These are phyloP conservation scores for Daldinia sp. DNA, from an alignment of 2,329 filamentous ascomycete genomes.

Conservation along the genomic window DNA sequence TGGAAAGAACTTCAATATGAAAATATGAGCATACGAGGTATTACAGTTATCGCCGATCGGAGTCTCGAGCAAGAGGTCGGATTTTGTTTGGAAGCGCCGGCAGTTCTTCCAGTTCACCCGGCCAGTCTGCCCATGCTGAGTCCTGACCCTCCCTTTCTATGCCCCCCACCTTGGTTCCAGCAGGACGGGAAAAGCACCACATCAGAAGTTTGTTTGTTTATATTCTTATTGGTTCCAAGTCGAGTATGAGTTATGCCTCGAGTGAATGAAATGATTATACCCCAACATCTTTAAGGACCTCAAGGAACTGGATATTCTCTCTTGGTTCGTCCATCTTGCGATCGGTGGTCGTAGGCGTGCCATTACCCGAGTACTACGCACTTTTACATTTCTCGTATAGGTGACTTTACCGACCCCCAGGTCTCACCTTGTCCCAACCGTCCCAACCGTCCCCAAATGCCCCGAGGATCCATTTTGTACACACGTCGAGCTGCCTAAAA, in stretches of 20 bases:
- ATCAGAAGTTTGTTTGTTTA: not conserved
- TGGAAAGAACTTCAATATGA: too few species aligned
- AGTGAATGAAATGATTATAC: too few species aligned
- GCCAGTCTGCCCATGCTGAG: not conserved
- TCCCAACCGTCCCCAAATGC: too few species aligned
- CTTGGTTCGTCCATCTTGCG: not conserved
- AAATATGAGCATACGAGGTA: not conserved
- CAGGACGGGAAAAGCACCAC: constrained; percentile 18
- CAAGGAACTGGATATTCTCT: constrained; percentile 1
- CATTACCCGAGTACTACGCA: constrained; percentile 8
- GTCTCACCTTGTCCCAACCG: constrained; percentile 1
- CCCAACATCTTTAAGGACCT: too few species aligned
- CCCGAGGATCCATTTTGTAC: constrained; percentile 16
- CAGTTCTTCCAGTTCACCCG: not conserved
- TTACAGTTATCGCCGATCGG: constrained; percentile 6
- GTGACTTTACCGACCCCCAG: constrained; percentile 3
- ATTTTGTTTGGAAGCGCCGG: not conserved
- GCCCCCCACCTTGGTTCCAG: constrained; percentile 17
- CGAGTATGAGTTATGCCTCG: not conserved
- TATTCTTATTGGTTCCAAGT: constrained; percentile 9
- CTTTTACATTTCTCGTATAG: constrained; percentile 10
- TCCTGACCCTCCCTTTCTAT: not conserved
- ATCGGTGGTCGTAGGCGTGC: not conserved
- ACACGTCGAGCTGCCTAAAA: constrained; percentile 23
- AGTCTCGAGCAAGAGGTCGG: constrained; percentile 5